A percentile compares a stretch with the other conserved stretches of the same genome.
These are phyloP conservation scores for Sordariomycetes sp. DNA, from an alignment of 2,329 filamentous ascomycete genomes.

Conservation along the genomic window DNA sequence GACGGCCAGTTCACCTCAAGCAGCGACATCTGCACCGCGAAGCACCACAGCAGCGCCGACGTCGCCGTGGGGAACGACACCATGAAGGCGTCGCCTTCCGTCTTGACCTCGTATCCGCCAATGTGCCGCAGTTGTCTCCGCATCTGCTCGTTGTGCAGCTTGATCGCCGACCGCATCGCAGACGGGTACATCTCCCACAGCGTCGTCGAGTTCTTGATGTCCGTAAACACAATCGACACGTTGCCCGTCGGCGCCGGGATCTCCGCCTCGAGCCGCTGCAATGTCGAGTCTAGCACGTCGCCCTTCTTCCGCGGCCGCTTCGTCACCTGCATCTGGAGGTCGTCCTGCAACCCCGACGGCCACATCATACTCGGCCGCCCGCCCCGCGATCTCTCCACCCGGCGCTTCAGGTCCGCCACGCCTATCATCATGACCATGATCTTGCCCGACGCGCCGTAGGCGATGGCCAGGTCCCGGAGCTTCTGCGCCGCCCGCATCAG, in stretches of 20 bases:
- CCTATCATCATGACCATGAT: constrained; percentile 99
- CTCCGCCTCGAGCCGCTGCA: constrained; percentile 77
- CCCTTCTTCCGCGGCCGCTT: constrained; percentile 55
- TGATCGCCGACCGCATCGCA: constrained; percentile 94
- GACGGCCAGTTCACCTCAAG: constrained; percentile 87
- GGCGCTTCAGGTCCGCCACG: constrained; percentile 77
- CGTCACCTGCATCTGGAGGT: constrained; percentile 48
- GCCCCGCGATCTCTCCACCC: constrained; percentile 63
- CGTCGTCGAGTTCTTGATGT: constrained; percentile 96
- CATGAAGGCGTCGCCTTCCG: constrained; percentile 99
- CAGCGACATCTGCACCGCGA: constrained; percentile 79
- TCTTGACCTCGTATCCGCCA: constrained; percentile 97
- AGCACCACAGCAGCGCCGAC: constrained; percentile 88
- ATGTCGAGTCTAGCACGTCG: constrained; percentile 68
- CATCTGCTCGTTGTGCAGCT: constrained; percentile 95
- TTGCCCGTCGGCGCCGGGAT: constrained; percentile 85
- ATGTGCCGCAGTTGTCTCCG: constrained; percentile 84
- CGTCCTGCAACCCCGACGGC: constrained; percentile 60
- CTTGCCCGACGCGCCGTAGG: constrained; percentile 86
- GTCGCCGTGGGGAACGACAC: constrained; percentile 96
- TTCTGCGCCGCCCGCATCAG: constrained; percentile 94
- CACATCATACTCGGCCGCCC: constrained; percentile 62
- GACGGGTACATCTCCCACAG: constrained; percentile 92
- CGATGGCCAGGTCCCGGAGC: constrained; percentile 85
- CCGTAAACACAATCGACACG: constrained; percentile 89